Evolutionary conservation across 176 grass and related monocot genomes (phyloP), one percentile per base, ranked within the genome.

Genomic region (Lolium rigidum): DNA sequence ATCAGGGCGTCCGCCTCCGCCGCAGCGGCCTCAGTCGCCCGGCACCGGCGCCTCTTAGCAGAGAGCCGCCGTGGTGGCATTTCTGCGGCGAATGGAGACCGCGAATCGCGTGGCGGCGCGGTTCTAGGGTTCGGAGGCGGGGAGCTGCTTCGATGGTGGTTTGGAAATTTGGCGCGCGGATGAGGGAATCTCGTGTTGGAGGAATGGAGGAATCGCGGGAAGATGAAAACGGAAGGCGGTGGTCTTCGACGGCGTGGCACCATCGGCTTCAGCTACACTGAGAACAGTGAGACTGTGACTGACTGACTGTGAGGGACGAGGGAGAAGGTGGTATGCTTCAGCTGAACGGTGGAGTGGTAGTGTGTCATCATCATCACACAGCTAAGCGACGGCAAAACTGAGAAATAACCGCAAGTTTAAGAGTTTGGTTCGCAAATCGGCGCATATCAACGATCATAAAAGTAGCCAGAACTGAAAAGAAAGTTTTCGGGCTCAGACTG

Each of bases 1-100:
- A 77, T 56, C 51, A 77, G 74, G 25, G 51, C 74, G 74, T 77
- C 73, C 39, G 48, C 51, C 74, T 54, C 18, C 73, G 21, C 46
- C 47, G 47, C 21, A 50, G 48, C 13, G 24, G 38, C 67, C 18
- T 43, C 16, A 4, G 15, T 15, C 25, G 62, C 62, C 15, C 51
- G 9, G 17, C 2, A 1, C 28, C 26, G 26, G 28, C 28, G 16
- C 51, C 12, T 77, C 49, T 57, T 57, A 51, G 26, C 9, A 11
- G 17, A 31, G 52, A 50, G 25, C 9, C 31, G 26, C 9, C 31
- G 15, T 54, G 25, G 51, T 35, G 51, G 25, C 74, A 77, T 77
- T 38, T 6, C 73, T 18, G 14, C n/a, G 21, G 46, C 10, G 67
- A 35, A 35, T 31, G 25, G 62, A 65, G 62, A 10, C 62, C 62